Conservation (phyloP, 495 filamentous ascomycete genomes). For the Peziza echinospora region DNA sequence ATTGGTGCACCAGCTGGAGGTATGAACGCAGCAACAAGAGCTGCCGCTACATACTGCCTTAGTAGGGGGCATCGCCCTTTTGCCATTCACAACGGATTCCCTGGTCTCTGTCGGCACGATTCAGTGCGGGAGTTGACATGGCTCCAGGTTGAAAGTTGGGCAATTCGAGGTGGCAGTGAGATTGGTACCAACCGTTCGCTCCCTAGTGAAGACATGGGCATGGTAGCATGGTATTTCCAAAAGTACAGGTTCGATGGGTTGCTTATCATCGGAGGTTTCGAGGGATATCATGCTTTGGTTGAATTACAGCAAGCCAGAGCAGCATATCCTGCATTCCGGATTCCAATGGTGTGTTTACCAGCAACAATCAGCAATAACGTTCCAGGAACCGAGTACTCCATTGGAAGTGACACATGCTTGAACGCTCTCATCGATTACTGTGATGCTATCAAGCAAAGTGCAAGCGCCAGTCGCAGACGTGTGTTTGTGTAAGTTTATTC, state of each 20-base stretch:
- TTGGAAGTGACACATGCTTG: constrained; percentile 90
- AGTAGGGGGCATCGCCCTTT: constrained; percentile 80
- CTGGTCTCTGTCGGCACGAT: constrained; percentile 81
- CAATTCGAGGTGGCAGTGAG: constrained; percentile 86
- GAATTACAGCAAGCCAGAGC: constrained; percentile 63
- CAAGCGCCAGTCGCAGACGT: constrained; percentile 70
- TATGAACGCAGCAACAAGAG: constrained; percentile 93
- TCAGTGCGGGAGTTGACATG: constrained; percentile 68
- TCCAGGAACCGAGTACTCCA: constrained; percentile 87
- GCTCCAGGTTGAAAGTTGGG: constrained; percentile 91
- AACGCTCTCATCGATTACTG: constrained; percentile 95
- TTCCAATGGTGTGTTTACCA: constrained; percentile 77
- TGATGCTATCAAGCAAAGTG: constrained; percentile 91
- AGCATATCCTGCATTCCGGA: constrained; percentile 64
- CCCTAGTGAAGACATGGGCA: constrained; percentile 58
- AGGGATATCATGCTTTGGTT: constrained; percentile 80
- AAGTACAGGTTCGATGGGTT: constrained; percentile 75
- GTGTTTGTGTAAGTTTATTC: constrained; percentile 46
- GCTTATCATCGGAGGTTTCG: constrained; percentile 88
- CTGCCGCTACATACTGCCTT: constrained; percentile 85
- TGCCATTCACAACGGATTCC: constrained; percentile 93
- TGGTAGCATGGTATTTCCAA: constrained; percentile 65
- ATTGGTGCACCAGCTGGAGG: constrained; percentile 96
- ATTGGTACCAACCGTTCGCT: constrained; percentile 94
- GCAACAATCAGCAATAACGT: constrained; percentile 99